Evolutionary conservation across 176 grass and related monocot species (phyloP), one percentile per base, ranked within the genome.

Genomic region (Musa itinerans): DNA sequence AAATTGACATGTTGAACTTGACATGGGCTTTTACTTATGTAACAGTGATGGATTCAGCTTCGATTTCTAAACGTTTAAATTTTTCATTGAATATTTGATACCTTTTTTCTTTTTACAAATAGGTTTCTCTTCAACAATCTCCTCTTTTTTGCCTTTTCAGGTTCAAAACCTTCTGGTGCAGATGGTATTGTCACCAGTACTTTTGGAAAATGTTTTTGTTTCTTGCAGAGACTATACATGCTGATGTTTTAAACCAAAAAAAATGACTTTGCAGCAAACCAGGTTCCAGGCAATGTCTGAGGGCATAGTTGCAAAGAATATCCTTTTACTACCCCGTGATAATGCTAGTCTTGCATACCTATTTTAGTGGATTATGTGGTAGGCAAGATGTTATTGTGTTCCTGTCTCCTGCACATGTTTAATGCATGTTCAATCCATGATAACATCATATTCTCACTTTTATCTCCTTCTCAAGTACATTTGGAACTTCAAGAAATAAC

Each of bases 91-190:
- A 62, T 62, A 26, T 67, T 1, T 67, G 3, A 14, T 26, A 26
- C 24, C 24, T 26, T 26, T 67, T 12, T 34, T 26, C 12, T 67
- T 8, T 67, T 11, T 12, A 26, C 64, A 67, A 12, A 23, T 67
- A 43, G 34, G 34, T 13, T 26, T 11, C 64, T 16, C 12, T 25
- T 27, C 11, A 50, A 9, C 17, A 69, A 15, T 22, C 27, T 2
- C 16, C 16, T 80, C 69, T 11, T 79, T 20, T 8, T 15, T 85
- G 63, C 24, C 10, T 12, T 88, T 82, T 75, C 81, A 96, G 93
- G 89, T 96, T 50, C 87, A 96, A 83, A 92, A 96, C 63, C 89
- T 96, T 86, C 89, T 96, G 13, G 52, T 83, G 71, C 87, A 96
- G 78, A 96, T 92, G 93, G 93, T 90, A 84, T 84, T 82, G 67